phyloP scores from a whole-genome alignment of 2,329 filamentous ascomycete genomes.

The Hypomyces rosellus region DNA sequence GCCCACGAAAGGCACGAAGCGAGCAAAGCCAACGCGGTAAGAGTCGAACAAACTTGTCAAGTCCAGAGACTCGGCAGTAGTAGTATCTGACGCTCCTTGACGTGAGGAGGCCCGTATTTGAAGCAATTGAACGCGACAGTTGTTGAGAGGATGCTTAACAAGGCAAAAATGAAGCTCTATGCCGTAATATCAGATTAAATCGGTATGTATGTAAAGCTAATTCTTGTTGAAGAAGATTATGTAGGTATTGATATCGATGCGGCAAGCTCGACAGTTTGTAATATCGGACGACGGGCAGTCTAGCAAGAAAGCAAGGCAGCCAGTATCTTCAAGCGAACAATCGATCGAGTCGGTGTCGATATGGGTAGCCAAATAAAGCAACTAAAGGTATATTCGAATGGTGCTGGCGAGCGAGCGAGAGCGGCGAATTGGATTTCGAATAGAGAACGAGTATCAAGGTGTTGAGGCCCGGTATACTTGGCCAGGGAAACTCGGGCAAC shows the following conservation, averaged over 20 bases:
- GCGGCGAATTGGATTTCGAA: conserved; percentile 10
- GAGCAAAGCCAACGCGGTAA: conserved; percentile 10
- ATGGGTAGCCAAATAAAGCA: conserved; percentile 4
- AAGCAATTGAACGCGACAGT: background rate
- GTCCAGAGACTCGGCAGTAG: background rate
- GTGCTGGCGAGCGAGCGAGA: conserved; percentile 13
- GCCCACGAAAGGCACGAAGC: conserved; percentile 44
- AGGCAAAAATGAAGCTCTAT: conserved; percentile 17
- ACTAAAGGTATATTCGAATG: conserved; percentile 7
- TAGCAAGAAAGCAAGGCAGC: conserved; percentile 1
- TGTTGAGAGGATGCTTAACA: background rate
- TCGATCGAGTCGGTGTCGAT: conserved; percentile 8
- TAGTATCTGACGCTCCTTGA: background rate
- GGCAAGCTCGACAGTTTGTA: background rate
- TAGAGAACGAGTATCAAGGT: conserved; percentile 7
- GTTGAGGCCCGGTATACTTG: conserved; percentile 2
- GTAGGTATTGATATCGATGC: background rate
- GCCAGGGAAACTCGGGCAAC: conserved; percentile 18
- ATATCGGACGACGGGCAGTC: background rate
- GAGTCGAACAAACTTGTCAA: conserved; percentile 1
- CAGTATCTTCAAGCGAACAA: conserved; percentile 5
- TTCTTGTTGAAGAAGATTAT: conserved; percentile 9
- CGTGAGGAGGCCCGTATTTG: background rate
- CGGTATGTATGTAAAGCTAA: conserved; percentile 13
- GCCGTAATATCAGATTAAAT: background rate